These are phyloP conservation scores for Pseudogymnoascus sp. DNA, from an alignment of 2,329 filamentous ascomycete genomes.

Conservation along the genomic window DNA sequence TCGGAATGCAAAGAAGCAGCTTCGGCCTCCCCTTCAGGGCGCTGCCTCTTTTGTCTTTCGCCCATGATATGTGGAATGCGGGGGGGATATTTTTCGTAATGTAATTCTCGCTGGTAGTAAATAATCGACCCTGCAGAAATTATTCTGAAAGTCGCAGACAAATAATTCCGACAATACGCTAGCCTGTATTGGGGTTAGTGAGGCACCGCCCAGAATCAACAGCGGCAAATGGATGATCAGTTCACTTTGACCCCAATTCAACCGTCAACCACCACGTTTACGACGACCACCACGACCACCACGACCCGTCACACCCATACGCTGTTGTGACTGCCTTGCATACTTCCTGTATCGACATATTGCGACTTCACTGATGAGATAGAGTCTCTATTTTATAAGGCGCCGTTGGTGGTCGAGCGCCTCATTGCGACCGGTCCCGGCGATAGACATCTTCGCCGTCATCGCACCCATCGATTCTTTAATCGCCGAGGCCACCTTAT, in stretches of 20 bases:
- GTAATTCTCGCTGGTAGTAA: constrained; percentile 1
- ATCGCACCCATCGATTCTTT: constrained; percentile 2
- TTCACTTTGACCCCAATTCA: constrained; percentile 4
- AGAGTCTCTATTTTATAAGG: not conserved
- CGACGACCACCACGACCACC: not conserved
- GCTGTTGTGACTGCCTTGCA: not conserved
- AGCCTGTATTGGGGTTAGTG: constrained; percentile 4
- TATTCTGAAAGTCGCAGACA: constrained; percentile 9
- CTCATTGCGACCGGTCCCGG: constrained; percentile 6
- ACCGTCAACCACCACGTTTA: not conserved
- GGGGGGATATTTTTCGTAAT: not conserved
- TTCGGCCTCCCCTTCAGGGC: constrained; percentile 18
- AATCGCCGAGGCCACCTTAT: not conserved
- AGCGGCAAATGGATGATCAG: constrained; percentile 5
- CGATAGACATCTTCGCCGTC: not conserved
- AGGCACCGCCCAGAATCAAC: constrained; percentile 6
- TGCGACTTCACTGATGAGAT: constrained; percentile 7
- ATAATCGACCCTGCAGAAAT: constrained; percentile 9
- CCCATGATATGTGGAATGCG: constrained; percentile 5
- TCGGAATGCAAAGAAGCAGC: constrained; percentile 13
- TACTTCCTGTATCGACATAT: not conserved
- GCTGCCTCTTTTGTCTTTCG: constrained; percentile 21
- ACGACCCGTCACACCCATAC: not conserved
- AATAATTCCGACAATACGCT: constrained; percentile 6
- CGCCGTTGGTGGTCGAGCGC: constrained; percentile 6